Evolutionary conservation across 352 stramenopile species (phyloP).

Genomic region (Pythium graminicola): DNA sequence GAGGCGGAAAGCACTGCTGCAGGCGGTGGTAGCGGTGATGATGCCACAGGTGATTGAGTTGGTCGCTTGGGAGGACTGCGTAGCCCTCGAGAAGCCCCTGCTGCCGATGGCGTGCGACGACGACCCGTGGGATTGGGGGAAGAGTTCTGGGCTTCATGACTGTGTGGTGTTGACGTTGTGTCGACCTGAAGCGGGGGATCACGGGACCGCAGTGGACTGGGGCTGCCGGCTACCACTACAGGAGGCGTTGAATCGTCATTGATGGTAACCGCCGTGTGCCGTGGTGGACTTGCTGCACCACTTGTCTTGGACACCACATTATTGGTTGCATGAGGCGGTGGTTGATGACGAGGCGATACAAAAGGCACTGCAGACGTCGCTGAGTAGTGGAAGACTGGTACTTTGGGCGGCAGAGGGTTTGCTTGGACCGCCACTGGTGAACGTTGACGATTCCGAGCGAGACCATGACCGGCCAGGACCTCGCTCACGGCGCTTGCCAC

Average conservation of each 20-base stretch:
- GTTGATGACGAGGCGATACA: constrained; percentile 1
- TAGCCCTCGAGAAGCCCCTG: too few relatives aligned
- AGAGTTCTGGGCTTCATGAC: neutral
- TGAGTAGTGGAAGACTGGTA: neutral
- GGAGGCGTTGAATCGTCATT: neutral
- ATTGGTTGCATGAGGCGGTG: neutral
- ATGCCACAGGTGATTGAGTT: neutral
- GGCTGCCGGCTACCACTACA: neutral
- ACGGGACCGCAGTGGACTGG: neutral
- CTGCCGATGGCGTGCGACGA: neutral
- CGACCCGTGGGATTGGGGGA: neutral
- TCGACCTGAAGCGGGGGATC: constrained; percentile 10
- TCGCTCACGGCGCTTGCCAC: constrained; percentile 37
- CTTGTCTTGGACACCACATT: neutral
- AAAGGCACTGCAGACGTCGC: constrained; percentile 4
- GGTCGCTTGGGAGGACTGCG: too few relatives aligned
- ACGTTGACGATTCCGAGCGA: neutral
- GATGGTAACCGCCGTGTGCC: constrained; percentile 8
- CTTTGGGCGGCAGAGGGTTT: neutral
- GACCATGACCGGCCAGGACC: constrained; percentile 23
- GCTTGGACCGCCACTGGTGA: neutral
- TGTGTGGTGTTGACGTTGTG: constrained; percentile 4
- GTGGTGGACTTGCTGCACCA: constrained; percentile 8
- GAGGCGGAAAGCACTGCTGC: constrained; percentile 5
- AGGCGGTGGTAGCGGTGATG: neutral